Evolutionary conservation across 2,329 filamentous ascomycete species (phyloP), one percentile per base, ranked within the genome.

Genomic region (Diaporthe ilicicola): DNA sequence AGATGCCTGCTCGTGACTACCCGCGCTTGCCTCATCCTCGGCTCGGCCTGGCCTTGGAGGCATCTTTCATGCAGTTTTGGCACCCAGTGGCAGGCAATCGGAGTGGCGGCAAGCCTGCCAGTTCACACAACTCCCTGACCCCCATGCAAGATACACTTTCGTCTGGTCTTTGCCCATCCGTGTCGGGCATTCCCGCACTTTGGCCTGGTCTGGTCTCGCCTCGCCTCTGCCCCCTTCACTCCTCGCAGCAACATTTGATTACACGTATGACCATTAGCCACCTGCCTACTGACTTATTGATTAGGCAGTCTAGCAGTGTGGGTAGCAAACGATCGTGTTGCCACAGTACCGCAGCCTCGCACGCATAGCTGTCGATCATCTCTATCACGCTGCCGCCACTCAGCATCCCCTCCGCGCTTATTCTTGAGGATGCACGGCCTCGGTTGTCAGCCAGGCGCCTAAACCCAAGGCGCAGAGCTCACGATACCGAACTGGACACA

Each of bases 141-240:
- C 19, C 19, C 34, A 70, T 59, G 69, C 69, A 51, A 70, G 69
- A 61, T 67, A 67, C 27, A 54, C 53, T 70, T 70, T 70, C 62
- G 44, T 44, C 69, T 50, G 48, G 53, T 51, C 32, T 67, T 53
- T 27, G 15, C 24, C 32, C 19, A 50, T 27, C 59, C 42, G 9
- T 27, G 42, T 22, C 51, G 55, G 65, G 44, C 51, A 22, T 42
- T 48, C 54, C 65, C 37, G 65, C 65, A 48, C 48, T 32, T 32
- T 34, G 32, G 46, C 37, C 32, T 54, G 22, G 48, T 54, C 64
- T 54, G 4, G 32, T 9, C 32, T 34, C 4, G 32, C 32, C 32
- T 34, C 4, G 32, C 32, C 32, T 19, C 24, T n/a, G 34, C 8
- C 34, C 48, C 64, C 22, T 19, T 48, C 39, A 29, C 42, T 34